Evolutionary conservation across 164 flowering plant genomes (phyloP).

Genomic region (Piper betle): DNA sequence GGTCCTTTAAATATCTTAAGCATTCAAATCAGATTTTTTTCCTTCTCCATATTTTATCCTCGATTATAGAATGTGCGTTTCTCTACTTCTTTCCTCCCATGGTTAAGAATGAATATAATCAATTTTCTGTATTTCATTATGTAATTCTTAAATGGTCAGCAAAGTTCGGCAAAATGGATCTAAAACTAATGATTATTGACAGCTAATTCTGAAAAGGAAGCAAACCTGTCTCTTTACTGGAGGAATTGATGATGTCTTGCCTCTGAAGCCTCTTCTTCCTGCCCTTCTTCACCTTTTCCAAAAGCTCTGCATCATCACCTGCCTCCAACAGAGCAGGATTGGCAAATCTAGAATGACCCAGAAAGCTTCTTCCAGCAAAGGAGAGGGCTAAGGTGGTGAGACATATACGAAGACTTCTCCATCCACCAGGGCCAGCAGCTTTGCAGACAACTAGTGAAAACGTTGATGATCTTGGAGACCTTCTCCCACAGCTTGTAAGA

Average conservation of each 20-base stretch:
- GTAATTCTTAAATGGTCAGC: no score
- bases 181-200: background rate
- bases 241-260: conserved; percentile 51
- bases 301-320: conserved; percentile 68
- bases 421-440: conserved; percentile 20
- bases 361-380: conserved; percentile 10
- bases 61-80: no score
- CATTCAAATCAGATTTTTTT: no score
- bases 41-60: no score
- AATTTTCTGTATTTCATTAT: no score
- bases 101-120: no score
- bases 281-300: conserved; percentile 71
- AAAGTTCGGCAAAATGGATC: no score
- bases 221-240: conserved; percentile 53
- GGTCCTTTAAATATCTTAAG: no score
- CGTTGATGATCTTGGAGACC: conserved; percentile 4
- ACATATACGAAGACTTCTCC: conserved; percentile 31
- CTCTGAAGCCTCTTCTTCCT: conserved; percentile 73
- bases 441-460: conserved; percentile 18
- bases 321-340: conserved; percentile 72
- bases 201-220: background rate
- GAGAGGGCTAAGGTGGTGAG: conserved; percentile 25
- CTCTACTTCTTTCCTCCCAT: no score
- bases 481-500: conserved; percentile 8
- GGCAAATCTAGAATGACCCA: conserved; percentile 10